Evolutionary conservation across 1,139 yeast species (phyloP).

Genomic region (Candida labiduridarum): DNA sequence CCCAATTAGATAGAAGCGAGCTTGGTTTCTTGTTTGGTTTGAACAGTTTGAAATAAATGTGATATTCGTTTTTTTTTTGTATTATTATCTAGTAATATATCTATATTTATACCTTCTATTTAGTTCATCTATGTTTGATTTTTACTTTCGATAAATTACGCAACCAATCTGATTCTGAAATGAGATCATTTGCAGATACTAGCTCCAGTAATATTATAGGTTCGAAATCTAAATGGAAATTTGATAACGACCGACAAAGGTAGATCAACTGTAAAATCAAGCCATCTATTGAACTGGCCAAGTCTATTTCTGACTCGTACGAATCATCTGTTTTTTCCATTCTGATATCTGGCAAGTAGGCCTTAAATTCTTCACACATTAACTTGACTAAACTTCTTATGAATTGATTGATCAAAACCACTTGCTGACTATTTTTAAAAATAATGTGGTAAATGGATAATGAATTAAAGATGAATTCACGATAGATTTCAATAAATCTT

Average conservation of each 20-base stretch:
- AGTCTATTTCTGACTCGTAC: conserved; percentile 29
- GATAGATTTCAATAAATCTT: conserved; percentile 75
- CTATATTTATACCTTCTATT: background rate
- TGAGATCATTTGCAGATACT: conserved; percentile 24
- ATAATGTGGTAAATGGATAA: conserved; percentile 67
- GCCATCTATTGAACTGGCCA: conserved; percentile 55
- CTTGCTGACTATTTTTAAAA: conserved; percentile 42
- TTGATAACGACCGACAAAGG: conserved; percentile 72
- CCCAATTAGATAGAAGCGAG: conserved; percentile 68
- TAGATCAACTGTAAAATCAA: conserved; percentile 72
- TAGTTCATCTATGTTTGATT: conserved; percentile 28
- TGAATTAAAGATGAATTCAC: conserved; percentile 80
- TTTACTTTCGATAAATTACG: conserved; percentile 39
- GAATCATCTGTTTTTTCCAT: conserved; percentile 17
- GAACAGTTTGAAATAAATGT: conserved; percentile 27
- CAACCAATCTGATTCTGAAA: conserved; percentile 39
- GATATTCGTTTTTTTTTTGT: background rate
- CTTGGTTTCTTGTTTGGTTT: conserved; percentile 80
- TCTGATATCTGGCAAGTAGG: conserved; percentile 25
- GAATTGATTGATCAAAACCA: conserved; percentile 31
- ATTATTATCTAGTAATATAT: conserved; percentile 6
- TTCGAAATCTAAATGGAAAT: conserved; percentile 72
- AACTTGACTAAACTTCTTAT: conserved; percentile 33
- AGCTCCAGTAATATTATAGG: conserved; percentile 43
- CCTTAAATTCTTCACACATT: conserved; percentile 28